Evolutionary conservation across 257 asterid genomes (phyloP).

Genomic region (Petunia axillaris): DNA sequence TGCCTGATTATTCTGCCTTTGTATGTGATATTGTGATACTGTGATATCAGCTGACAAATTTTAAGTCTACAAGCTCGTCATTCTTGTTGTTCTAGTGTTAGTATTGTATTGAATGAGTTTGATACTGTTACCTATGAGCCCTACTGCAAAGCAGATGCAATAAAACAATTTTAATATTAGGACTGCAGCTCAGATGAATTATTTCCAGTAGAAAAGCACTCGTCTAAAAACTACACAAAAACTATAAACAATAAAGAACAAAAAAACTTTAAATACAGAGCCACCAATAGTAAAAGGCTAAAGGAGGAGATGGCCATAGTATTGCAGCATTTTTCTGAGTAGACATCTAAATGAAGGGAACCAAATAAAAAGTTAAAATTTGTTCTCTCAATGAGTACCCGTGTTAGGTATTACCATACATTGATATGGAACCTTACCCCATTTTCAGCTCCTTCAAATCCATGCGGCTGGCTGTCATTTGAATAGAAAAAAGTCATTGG

Average conservation of each 20-base stretch:
- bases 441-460: slow-evolving; percentile 97
- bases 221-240: neutral
- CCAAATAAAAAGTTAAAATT: neutral
- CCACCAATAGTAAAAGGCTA: neutral
- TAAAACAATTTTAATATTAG: too few species aligned
- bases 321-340: neutral
- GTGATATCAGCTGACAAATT: too few species aligned
- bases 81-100: too few species aligned
- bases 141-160: too few species aligned
- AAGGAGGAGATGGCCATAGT: neutral
- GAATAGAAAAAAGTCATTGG: slow-evolving; percentile 35
- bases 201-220: neutral
- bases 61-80: too few species aligned
- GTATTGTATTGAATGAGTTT: too few species aligned
- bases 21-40: neutral
- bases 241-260: neutral
- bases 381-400: too few species aligned
- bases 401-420: neutral
- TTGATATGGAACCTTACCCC: slow-evolving; percentile 66
- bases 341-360: neutral
- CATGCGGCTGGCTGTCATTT: slow-evolving; percentile 80
- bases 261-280: neutral
- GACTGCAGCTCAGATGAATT: neutral
- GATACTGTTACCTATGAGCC: too few species aligned
- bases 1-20: neutral